Evolutionary conservation across 805 yeast species (phyloP), one percentile per base, ranked within the genome.

Genomic region (Saccharomycopsis lassenensis): DNA sequence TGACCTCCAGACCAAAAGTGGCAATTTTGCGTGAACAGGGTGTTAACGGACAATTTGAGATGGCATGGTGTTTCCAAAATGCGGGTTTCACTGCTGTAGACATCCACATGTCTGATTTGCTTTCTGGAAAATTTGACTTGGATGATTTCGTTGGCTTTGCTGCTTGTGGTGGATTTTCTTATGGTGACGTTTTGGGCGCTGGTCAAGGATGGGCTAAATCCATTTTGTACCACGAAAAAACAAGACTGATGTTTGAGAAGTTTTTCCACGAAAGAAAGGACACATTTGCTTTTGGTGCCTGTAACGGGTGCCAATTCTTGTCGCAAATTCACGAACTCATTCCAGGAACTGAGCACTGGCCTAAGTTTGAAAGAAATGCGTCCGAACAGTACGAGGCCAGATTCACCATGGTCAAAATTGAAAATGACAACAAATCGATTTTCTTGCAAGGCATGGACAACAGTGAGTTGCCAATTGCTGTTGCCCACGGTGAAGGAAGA

Each of bases 161-260:
- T 29, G 97, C 97, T 3, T 93, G 98, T 63, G 98, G 98, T 60
- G 98, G 98, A 11, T 91, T 91, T 67, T 85, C 96, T 1, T 91
- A 87, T 54, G 98, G 98, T 68, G 98, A 91, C 61, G 98, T 91
- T 33, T 67, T 91, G 42, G 98, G 98, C 48, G 98, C 98, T 24
- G 98, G 95, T 55, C 81, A 89, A 36, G 98, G 98, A 40, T 91
- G 98, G 98, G 98, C 98, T 40, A 86, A 85, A 54, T 84, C 96
- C 12, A 94, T 91, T 7, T 62, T 91, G 47, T 86, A 77, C 70
- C 80, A 89, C 54, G 83, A 74, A 24, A 65, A 61, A 37, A 81
- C 89, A 24, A 75, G 91, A 54, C 52, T 65, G 19, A 87, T 84
- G 62, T 91, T 91, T 57, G 59, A 63, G 46, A 68, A 62, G 33